Percentiles rank a stretch among this genome's conserved stretches.
Evolutionary conservation across 2,329 filamentous ascomycete genomes (phyloP).

Genomic region (Sporothrix luriei): DNA sequence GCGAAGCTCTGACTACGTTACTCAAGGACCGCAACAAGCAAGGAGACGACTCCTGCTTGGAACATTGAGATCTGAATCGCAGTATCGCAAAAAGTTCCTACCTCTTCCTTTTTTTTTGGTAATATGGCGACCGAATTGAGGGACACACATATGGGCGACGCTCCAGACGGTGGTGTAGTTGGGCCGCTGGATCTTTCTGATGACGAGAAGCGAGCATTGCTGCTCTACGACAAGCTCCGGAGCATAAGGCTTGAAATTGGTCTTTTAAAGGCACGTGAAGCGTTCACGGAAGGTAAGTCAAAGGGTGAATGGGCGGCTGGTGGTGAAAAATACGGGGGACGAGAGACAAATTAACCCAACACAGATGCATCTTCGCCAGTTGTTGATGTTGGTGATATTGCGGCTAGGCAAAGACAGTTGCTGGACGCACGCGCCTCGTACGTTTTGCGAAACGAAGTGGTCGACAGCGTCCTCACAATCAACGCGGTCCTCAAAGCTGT

Average conservation of each 20-base stretch:
- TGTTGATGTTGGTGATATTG: slow-evolving; percentile 44
- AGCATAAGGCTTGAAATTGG: slow-evolving; percentile 73
- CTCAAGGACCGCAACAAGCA: background rate
- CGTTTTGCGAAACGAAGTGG: slow-evolving; percentile 68
- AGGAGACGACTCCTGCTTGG: background rate
- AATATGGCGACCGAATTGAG: slow-evolving; percentile 21
- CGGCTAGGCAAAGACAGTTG: slow-evolving; percentile 64
- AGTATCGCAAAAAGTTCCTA: background rate
- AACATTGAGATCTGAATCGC: background rate
- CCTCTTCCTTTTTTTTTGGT: background rate
- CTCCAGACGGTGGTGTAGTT: slow-evolving; percentile 26
- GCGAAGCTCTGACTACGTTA: background rate
- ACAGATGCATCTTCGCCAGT: background rate
- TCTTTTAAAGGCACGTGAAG: slow-evolving; percentile 59
- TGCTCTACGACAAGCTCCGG: slow-evolving; percentile 70
- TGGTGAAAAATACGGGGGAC: background rate
- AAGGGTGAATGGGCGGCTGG: background rate
- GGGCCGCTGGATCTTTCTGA: slow-evolving; percentile 60
- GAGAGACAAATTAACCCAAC: background rate
- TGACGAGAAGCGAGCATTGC: slow-evolving; percentile 66
- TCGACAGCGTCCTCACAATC: slow-evolving; percentile 68
- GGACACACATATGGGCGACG: slow-evolving; percentile 34
- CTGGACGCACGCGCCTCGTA: slow-evolving; percentile 71
- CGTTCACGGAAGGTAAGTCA: slow-evolving; percentile 44
- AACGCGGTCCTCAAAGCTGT: slow-evolving; percentile 78